Conservation (phyloP, 306 rosid species). For the Erythrophleum fordii region DNA sequence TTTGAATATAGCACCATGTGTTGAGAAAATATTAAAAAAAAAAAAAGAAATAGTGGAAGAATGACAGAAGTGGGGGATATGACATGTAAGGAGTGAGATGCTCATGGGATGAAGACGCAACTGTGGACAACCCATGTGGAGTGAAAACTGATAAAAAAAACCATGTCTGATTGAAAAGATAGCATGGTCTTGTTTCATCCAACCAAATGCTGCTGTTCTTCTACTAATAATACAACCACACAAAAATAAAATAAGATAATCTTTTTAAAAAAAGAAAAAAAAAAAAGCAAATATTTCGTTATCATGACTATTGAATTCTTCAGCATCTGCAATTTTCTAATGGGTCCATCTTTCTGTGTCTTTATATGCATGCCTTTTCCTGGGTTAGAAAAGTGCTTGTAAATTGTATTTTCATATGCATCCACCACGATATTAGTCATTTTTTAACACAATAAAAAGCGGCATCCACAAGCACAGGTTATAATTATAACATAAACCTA, state of each 20-base stretch:
- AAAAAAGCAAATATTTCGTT: slow-evolving; percentile 18
- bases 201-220: slow-evolving; percentile 4
- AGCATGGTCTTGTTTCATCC: slow-evolving; percentile 24
- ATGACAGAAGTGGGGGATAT: not conserved
- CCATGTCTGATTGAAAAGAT: slow-evolving; percentile 33
- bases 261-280: too few relatives aligned
- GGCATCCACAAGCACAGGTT: not conserved
- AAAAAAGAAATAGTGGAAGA: not conserved
- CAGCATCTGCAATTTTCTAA: slow-evolving; percentile 27
- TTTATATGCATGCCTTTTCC: not conserved
- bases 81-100: slow-evolving; percentile 22
- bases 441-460: too few relatives aligned
- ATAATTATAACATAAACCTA: not conserved
- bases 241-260: slow-evolving; percentile 5
- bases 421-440: too few relatives aligned
- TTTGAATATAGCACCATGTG: too few relatives aligned
- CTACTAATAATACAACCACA: slow-evolving; percentile 15
- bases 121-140: slow-evolving; percentile 41
- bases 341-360: slow-evolving; percentile 35
- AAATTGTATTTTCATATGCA: not conserved
- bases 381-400: not conserved
- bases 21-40: too few relatives aligned
- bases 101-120: slow-evolving; percentile 25
- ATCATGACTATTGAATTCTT: slow-evolving; percentile 28
- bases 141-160: slow-evolving; percentile 15